Conservation (phyloP, 768 basidiomycete genomes). For the Amanita subjunquillea region DNA sequence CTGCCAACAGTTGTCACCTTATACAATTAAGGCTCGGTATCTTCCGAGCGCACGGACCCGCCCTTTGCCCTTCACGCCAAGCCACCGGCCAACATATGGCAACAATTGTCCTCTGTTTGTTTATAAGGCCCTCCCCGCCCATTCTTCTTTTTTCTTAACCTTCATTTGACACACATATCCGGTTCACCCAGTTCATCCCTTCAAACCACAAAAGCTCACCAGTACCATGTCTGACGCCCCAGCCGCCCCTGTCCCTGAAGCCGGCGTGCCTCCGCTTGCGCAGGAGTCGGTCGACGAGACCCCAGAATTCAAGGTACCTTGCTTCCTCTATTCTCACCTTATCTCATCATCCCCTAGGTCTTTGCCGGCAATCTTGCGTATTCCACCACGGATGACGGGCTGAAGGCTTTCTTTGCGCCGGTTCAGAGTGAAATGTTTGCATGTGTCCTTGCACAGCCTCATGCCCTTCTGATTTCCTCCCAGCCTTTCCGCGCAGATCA, state of each 20-base stretch:
- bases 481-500: constrained; percentile 79
- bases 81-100: constrained; percentile 15
- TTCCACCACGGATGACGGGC: constrained; percentile 87
- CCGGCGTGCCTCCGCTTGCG: constrained; percentile 75
- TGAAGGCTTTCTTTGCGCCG: constrained; percentile 88
- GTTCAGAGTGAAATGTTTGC: constrained; percentile 83
- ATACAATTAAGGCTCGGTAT: neutral
- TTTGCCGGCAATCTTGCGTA: constrained; percentile 96
- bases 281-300: constrained; percentile 65
- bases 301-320: constrained; percentile 67
- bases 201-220: constrained; percentile 37
- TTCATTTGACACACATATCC: constrained; percentile 78
- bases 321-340: constrained; percentile 7
- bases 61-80: constrained; percentile 7
- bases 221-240: constrained; percentile 85
- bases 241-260: constrained; percentile 74
- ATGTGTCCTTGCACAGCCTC: constrained; percentile 16
- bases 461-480: constrained; percentile 10
- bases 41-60: constrained; percentile 9
- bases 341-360: constrained; percentile 40
- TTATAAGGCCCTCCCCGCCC: constrained; percentile 18
- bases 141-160: constrained; percentile 50
- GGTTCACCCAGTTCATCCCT: constrained; percentile 71
- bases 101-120: constrained; percentile 25
- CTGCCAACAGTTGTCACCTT: neutral